These are phyloP conservation scores for Solanum chilense DNA, from an alignment of 257 asterid genomes.

Conservation along the genomic window DNA sequence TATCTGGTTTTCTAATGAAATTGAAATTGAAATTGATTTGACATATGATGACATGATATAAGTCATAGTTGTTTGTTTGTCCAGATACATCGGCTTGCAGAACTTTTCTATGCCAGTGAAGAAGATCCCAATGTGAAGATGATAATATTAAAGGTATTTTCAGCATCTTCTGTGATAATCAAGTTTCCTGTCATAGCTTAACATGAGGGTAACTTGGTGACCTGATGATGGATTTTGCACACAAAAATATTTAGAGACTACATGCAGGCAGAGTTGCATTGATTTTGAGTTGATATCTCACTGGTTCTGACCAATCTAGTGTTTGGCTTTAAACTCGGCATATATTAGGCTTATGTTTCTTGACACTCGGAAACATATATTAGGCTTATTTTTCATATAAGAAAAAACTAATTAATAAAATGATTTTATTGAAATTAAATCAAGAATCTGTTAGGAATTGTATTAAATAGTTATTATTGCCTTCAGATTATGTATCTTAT, in stretches of 20 bases:
- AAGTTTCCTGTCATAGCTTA: background rate
- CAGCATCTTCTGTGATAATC: background rate
- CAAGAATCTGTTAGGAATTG: background rate
- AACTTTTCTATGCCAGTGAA: conserved; percentile 41
- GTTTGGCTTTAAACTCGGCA: background rate
- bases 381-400: no score
- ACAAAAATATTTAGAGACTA: background rate
- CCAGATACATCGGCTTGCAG: conserved; percentile 57
- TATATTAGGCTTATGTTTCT: background rate
- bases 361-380: background rate
- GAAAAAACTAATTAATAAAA: no score
- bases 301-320: background rate
- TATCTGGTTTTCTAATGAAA: background rate
- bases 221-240: background rate
- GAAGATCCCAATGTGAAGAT: conserved; percentile 55
- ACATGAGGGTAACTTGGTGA: background rate
- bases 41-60: background rate
- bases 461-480: background rate
- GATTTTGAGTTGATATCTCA: background rate
- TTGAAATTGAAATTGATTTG: background rate
- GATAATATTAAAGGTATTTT: conserved; percentile 60
- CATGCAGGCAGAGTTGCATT: background rate
- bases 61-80: background rate
- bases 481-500: background rate
- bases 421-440: background rate